Percentiles rank a stretch among this genome's conserved stretches.
Evolutionary conservation across 75 land plant species (phyloP).

Genomic region (Pseudotsuga menziesii): DNA sequence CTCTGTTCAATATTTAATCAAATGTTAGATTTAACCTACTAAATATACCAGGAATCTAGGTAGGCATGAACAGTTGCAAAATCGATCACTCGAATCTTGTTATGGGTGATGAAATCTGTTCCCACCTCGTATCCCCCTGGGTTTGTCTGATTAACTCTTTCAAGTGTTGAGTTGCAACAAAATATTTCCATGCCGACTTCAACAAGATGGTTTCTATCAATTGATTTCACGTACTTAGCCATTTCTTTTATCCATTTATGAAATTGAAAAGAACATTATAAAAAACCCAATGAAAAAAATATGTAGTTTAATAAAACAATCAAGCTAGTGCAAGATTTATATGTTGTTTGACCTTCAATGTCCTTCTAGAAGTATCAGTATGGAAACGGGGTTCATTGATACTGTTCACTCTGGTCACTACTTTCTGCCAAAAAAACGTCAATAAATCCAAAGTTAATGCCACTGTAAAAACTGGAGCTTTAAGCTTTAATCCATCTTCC

Average conservation of each 20-base stretch:
- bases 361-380: constrained; percentile 50
- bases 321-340: too few relatives aligned
- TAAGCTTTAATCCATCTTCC: too few relatives aligned
- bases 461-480: too few relatives aligned
- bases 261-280: neutral
- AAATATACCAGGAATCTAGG: constrained; percentile 79
- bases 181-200: constrained; percentile 89
- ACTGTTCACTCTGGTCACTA: constrained; percentile 65
- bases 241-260: constrained; percentile 86
- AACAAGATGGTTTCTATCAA: constrained; percentile 80
- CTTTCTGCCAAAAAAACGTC: constrained; percentile 19
- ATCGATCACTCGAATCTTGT: constrained; percentile 62
- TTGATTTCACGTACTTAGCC: constrained; percentile 74
- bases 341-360: constrained; percentile 32
- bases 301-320: too few relatives aligned
- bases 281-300: too few relatives aligned
- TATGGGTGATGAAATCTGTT: constrained; percentile 83
- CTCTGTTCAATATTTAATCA: too few relatives aligned
- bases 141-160: constrained; percentile 31
- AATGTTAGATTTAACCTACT: too few relatives aligned
- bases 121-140: constrained; percentile 51
- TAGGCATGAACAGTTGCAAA: constrained; percentile 88
- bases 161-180: constrained; percentile 33
- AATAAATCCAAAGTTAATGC: too few relatives aligned
- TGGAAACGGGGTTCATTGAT: constrained; percentile 82